phyloP scores from a whole-genome alignment of 495 filamentous ascomycete genomes.

The Xylaria acuta region DNA sequence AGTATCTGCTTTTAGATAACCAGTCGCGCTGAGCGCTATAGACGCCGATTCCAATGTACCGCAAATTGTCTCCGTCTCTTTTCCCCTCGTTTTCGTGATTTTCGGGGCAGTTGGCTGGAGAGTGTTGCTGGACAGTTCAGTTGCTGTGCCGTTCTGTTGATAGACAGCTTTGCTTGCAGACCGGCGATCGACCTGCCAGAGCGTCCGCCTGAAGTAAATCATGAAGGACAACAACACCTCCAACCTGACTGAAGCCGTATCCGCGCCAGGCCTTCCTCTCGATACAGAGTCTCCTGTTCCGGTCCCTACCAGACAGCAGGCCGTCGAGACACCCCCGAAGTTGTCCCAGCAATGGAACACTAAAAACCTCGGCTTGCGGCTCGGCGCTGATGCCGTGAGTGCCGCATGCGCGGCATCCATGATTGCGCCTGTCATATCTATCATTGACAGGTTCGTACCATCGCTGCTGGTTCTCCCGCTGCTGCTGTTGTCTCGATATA shows the following conservation, averaged over 20 bases:
- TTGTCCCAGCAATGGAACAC: slow-evolving; percentile 72
- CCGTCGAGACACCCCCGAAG: slow-evolving; percentile 32
- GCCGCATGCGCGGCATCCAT: slow-evolving; percentile 80
- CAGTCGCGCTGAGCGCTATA: slow-evolving; percentile 5
- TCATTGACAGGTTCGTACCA: slow-evolving; percentile 78
- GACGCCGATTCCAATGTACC: slow-evolving; percentile 28
- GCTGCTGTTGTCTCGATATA: neutral
- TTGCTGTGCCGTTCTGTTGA: neutral
- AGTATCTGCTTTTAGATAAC: neutral
- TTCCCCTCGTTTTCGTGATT: slow-evolving; percentile 25
- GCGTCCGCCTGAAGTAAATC: neutral
- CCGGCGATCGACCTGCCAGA: neutral
- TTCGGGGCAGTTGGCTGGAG: neutral
- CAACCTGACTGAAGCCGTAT: slow-evolving; percentile 9
- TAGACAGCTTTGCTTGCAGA: slow-evolving; percentile 2
- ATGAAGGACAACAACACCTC: slow-evolving; percentile 22
- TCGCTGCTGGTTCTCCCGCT: neutral
- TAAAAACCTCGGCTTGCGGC: slow-evolving; percentile 67
- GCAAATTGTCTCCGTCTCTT: slow-evolving; percentile 16
- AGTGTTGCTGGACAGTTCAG: neutral
- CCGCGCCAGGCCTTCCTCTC: slow-evolving; percentile 8
- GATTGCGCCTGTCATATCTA: slow-evolving; percentile 85
- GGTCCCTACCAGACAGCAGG: neutral
- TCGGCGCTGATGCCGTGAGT: slow-evolving; percentile 75
- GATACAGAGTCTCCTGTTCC: slow-evolving; percentile 3